Conservation (phyloP, 1,139 yeast genomes). For the Kodamaea alishanica region DNA sequence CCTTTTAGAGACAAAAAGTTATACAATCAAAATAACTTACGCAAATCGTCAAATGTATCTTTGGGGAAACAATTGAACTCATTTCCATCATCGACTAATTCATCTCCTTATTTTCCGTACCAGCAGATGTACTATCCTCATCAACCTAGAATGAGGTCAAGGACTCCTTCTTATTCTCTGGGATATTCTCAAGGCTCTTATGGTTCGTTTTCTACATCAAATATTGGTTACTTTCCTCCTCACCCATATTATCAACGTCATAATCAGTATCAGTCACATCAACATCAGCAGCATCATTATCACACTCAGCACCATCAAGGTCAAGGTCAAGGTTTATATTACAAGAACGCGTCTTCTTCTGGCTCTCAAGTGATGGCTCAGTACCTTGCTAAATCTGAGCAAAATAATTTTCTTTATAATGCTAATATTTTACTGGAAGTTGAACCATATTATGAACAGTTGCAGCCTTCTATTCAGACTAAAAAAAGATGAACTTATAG, state of each 20-base stretch:
- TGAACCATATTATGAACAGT: slow-evolving; percentile 13
- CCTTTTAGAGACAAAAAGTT: not conserved
- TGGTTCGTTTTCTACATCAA: slow-evolving; percentile 3
- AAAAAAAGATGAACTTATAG: not conserved
- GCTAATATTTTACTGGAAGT: slow-evolving; percentile 40
- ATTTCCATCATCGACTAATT: slow-evolving; percentile 8
- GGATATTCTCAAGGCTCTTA: slow-evolving; percentile 6
- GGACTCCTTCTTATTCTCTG: slow-evolving; percentile 2
- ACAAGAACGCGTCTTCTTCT: slow-evolving; percentile 38
- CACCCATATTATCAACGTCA: slow-evolving; percentile 6
- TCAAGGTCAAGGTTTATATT: slow-evolving; percentile 12
- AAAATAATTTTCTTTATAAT: slow-evolving; percentile 55
- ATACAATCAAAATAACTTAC: slow-evolving; percentile 12
- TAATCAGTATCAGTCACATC: not conserved
- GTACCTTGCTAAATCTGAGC: slow-evolving; percentile 67
- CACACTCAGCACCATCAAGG: slow-evolving; percentile 3
- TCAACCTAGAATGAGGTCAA: not conserved
- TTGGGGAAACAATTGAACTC: slow-evolving; percentile 10
- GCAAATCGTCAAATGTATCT: slow-evolving; percentile 27
- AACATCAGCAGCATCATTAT: not conserved
- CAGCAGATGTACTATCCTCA: slow-evolving; percentile 6
- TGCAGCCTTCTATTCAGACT: not conserved
- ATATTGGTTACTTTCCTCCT: slow-evolving; percentile 12
- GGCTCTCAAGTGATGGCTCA: slow-evolving; percentile 79
- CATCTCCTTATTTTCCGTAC: slow-evolving; percentile 20